Evolutionary conservation across 768 basidiomycete species (phyloP).

Genomic region (Suillus weaverae): DNA sequence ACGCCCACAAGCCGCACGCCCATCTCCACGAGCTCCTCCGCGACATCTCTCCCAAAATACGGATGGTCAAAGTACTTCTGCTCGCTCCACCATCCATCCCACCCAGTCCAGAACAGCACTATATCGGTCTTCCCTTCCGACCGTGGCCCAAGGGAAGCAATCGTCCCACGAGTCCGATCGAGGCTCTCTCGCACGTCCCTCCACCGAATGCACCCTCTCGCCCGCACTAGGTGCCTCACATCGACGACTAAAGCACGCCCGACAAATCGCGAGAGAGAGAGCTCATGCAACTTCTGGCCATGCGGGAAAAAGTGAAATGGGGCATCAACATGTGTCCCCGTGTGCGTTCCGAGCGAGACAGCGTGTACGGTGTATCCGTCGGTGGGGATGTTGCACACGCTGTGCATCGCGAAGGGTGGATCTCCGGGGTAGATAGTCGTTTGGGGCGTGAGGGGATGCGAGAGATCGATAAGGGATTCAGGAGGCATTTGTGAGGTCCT

Average conservation of each 20-base stretch:
- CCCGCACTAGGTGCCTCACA: constrained; percentile 40
- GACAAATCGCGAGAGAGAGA: constrained; percentile 54
- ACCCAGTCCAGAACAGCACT: constrained; percentile 66
- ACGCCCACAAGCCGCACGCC: constrained; percentile 62
- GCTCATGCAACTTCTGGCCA: constrained; percentile 57
- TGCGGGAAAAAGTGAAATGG: constrained; percentile 68
- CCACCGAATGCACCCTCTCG: constrained; percentile 58
- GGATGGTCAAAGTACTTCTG: constrained; percentile 62
- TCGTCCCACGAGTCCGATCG: background rate
- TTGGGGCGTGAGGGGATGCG: constrained; percentile 24
- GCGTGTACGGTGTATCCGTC: constrained; percentile 28
- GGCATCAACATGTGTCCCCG: constrained; percentile 80
- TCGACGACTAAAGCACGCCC: constrained; percentile 59
- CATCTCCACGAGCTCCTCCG: constrained; percentile 43
- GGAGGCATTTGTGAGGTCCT: constrained; percentile 17
- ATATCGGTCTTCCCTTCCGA: constrained; percentile 33
- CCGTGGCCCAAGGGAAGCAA: constrained; percentile 25
- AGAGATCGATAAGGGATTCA: constrained; percentile 24
- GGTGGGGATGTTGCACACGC: constrained; percentile 16
- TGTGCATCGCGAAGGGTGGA: constrained; percentile 21
- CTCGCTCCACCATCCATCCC: constrained; percentile 57
- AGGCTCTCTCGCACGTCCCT: constrained; percentile 19
- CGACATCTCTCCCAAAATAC: constrained; percentile 56
- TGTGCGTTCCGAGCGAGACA: constrained; percentile 64
- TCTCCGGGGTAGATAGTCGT: constrained; percentile 31